Conservation (phyloP, 345 rosid species). For the Erucastrum elatum region DNA sequence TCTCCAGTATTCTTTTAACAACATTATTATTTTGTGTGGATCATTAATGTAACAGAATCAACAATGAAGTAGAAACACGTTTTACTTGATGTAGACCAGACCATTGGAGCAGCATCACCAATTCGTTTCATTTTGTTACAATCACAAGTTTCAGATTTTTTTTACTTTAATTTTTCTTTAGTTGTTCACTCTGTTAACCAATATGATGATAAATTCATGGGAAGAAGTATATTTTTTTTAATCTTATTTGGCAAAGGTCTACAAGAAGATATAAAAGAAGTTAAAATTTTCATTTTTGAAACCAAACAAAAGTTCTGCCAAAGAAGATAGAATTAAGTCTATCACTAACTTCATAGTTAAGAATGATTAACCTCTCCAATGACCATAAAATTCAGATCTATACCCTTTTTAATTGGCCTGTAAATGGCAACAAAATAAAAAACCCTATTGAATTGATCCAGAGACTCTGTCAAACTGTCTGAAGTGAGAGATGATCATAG, state of each 20-base stretch:
- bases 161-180: not conserved
- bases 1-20: not conserved
- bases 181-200: not conserved
- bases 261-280: not conserved
- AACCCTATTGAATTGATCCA: not conserved
- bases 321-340: slow-evolving; percentile 7
- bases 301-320: slow-evolving; percentile 7
- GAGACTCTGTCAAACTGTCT: slow-evolving; percentile 24
- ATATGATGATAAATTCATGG: slow-evolving; percentile 8
- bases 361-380: slow-evolving; percentile 25
- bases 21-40: not conserved
- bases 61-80: not conserved
- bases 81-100: slow-evolving; percentile 94
- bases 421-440: slow-evolving; percentile 22
- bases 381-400: slow-evolving; percentile 21
- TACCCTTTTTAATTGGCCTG: slow-evolving; percentile 17
- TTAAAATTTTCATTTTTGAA: not conserved
- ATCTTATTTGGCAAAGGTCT: not conserved
- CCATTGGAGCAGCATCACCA: slow-evolving; percentile 96
- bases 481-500: slow-evolving; percentile 44
- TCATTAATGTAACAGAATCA: not conserved
- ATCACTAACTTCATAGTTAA: slow-evolving; percentile 9
- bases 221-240: not conserved
- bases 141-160: not conserved
- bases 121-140: slow-evolving; percentile 41